These are phyloP conservation scores for Didymella pinodella DNA, from an alignment of 2,329 filamentous ascomycete genomes.

Conservation along the genomic window DNA sequence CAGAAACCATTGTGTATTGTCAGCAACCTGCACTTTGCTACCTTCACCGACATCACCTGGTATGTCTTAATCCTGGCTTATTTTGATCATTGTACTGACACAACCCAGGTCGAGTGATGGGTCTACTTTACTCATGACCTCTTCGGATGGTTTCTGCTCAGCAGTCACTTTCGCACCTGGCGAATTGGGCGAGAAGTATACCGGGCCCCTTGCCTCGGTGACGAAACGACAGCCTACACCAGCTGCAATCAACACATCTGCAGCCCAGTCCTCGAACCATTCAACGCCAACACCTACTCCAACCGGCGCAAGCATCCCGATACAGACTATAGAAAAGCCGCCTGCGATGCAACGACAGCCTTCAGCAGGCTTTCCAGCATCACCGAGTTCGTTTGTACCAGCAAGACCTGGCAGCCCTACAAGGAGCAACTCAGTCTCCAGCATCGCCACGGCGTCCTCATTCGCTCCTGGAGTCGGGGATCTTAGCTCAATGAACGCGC, in stretches of 20 bases:
- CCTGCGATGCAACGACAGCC: constrained; percentile 61
- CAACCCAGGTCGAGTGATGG: constrained; percentile 74
- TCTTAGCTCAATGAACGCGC: constrained; percentile 69
- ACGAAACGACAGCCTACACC: constrained; percentile 41
- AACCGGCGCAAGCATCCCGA: constrained; percentile 68
- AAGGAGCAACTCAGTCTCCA: constrained; percentile 85
- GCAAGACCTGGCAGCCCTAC: constrained; percentile 77
- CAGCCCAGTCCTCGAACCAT: constrained; percentile 62
- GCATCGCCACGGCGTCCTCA: constrained; percentile 72
- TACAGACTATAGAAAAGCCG: constrained; percentile 58
- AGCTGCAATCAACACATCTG: constrained; percentile 54
- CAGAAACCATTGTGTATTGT: constrained; percentile 92
- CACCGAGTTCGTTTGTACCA: constrained; percentile 64
- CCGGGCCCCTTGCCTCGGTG: constrained; percentile 63
- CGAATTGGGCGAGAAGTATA: constrained; percentile 84
- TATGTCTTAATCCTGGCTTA: constrained; percentile 57
- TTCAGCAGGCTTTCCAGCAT: constrained; percentile 64
- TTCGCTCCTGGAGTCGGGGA: constrained; percentile 50
- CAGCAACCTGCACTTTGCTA: constrained; percentile 96
- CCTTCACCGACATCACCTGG: constrained; percentile 96
- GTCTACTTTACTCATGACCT: constrained; percentile 87
- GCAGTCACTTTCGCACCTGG: constrained; percentile 82
- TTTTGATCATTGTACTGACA: constrained; percentile 15
- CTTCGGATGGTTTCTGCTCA: constrained; percentile 97
- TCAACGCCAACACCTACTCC: constrained; percentile 76